Evolutionary conservation across 2,329 filamentous ascomycete species (phyloP), one percentile per base, ranked within the genome.

Genomic region (Zopfia rhizophila): DNA sequence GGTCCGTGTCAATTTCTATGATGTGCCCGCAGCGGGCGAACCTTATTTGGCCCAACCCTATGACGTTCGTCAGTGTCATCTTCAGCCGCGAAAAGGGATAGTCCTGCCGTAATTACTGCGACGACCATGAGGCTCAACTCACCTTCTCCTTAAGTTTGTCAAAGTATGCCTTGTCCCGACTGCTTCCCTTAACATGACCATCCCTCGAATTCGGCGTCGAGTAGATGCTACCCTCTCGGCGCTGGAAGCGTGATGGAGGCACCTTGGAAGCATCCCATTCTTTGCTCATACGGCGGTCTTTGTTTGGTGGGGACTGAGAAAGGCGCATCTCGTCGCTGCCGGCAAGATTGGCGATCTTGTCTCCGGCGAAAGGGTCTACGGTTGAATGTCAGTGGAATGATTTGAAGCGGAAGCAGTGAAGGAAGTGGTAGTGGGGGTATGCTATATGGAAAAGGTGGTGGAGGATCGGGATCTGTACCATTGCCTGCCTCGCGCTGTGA

Each of bases 191-290:
- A 38, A 87, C 74, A 63, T 87, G 83, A 13, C 84, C 84, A 66
- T 88, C 86, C 47, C 85, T 80, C 17, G 82, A 86, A 59, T 75
- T 75, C 2, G 83, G 85, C 7, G 86, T 88, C 33, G 84, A 82
- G 65, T 84, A 87, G 69, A 88, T 86, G 63, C 82, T 87, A 43
- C 85, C 85, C 70, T 86, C 84, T 62, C 83, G 82, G 72, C 86
- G 86, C 70, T 88, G 85, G 73, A 89, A 88, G 33, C 83, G 82
- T 52, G 81, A 85, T 7, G 85, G 85, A 2, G 83, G 83, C 0
- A 86, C 84, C 70, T 88, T 88, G 56, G 82, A 79, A 3, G 85
- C 85, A 69, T 88, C 85, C 55, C 59, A 62, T 33, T 61, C 84
- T 36, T 48, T 55, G 57, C 72, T 73, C 63, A 64, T 57, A 17